phyloP scores from a whole-genome alignment of 768 basidiomycete species.

The Suillus spraguei region DNA sequence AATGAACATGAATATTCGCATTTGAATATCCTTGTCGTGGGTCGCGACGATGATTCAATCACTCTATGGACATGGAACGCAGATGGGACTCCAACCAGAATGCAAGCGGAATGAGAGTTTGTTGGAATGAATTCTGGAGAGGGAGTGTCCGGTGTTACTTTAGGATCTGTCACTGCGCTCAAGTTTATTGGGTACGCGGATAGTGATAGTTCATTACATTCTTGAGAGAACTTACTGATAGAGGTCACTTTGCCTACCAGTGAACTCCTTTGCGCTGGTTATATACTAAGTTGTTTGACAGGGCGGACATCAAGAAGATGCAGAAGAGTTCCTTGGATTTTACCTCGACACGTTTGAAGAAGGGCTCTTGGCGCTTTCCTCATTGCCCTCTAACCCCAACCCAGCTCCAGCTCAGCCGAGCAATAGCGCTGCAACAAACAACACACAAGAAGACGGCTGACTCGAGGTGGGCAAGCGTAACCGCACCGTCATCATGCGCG shows the following conservation, averaged over 20 bases:
- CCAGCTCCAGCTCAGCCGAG: constrained; percentile 31
- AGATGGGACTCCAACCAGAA: constrained; percentile 66
- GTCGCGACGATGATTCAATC: constrained; percentile 74
- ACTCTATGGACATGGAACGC: constrained; percentile 82
- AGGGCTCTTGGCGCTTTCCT: constrained; percentile 73
- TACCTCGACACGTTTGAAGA: constrained; percentile 95
- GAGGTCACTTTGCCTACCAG: constrained; percentile 28
- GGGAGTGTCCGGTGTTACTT: constrained; percentile 38
- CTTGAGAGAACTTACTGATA: constrained; percentile 46
- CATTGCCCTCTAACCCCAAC: constrained; percentile 44
- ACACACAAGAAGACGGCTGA: constrained; percentile 67
- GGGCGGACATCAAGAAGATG: constrained; percentile 96
- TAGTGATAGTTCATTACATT: constrained; percentile 1
- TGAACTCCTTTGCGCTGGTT: constrained; percentile 23
- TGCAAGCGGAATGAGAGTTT: constrained; percentile 63
- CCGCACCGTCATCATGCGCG: constrained; percentile 77
- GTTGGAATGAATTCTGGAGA: constrained; percentile 63
- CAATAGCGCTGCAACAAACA: constrained; percentile 7
- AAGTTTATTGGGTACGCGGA: constrained; percentile 73
- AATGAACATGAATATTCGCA: constrained; percentile 87
- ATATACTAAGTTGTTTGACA: constrained; percentile 31
- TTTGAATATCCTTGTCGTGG: constrained; percentile 79
- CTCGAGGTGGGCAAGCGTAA: constrained; percentile 92
- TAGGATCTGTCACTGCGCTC: constrained; percentile 72
- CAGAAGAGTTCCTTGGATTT: constrained; percentile 98